phyloP scores from a whole-genome alignment of 1,284 basidiomycete genomes.

The Rhodotorula sp. region DNA sequence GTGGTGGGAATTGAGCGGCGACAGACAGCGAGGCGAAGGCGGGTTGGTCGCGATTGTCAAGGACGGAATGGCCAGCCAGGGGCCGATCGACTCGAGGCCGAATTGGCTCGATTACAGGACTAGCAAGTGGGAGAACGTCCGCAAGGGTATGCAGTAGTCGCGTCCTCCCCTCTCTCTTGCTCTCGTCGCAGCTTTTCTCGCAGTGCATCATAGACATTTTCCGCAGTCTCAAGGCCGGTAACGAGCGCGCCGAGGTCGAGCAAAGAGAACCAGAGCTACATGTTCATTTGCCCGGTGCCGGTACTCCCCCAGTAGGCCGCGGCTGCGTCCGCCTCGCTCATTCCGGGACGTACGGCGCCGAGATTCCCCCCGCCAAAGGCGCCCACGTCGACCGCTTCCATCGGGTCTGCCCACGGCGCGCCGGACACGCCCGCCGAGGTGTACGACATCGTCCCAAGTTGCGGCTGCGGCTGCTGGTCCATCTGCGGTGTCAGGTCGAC shows the following conservation, averaged over 20 bases:
- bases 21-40: constrained; percentile 31
- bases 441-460: background rate
- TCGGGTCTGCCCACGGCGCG: background rate
- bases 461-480: background rate
- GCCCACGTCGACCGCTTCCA: background rate
- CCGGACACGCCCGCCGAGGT: background rate
- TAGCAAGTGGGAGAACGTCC: constrained; percentile 53
- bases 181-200: background rate
- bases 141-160: constrained; percentile 40
- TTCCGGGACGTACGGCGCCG: background rate
- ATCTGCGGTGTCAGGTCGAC: background rate
- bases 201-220: background rate
- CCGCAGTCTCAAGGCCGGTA: background rate
- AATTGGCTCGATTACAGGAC: constrained; percentile 64
- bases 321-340: constrained; percentile 7
- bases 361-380: background rate
- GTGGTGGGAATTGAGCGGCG: constrained; percentile 51
- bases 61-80: constrained; percentile 16
- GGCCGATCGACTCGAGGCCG: constrained; percentile 53
- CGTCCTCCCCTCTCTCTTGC: background rate
- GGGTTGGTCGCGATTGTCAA: constrained; percentile 39
- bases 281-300: background rate
- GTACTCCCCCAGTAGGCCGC: constrained; percentile 10
- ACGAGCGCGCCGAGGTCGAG: background rate
- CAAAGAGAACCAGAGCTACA: background rate